Base-by-base conservation (phyloP, 2,329 filamentous ascomycete species). In the Colletotrichum orbiculare region DNA sequence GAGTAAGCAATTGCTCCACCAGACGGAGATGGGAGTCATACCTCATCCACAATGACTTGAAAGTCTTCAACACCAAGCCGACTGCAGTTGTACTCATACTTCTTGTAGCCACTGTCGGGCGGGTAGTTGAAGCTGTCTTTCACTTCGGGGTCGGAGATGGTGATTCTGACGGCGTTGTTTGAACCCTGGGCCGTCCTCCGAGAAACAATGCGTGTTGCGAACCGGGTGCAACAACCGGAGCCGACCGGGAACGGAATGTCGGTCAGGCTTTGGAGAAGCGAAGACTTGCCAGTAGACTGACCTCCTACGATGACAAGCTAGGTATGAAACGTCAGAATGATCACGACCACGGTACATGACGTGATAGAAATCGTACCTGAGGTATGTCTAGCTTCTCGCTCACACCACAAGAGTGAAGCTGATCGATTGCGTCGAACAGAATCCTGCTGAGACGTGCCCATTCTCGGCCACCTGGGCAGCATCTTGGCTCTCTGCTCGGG, bases 281-380 rank as follows among this genome's bases (percentile, higher is more conserved):
- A 78, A 0, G 77, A 79, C 33, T 79, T 79, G 3, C 77, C 77
- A 2, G 74, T 71, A 0, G 76, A 79, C 61, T 79, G 77, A 0
- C 73, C 71, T 2, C 77, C 77, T 0, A 78, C 75, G 35, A 79
- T 76, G 2, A 79, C 72, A 6, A 79, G 72, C 75, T 78, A 11
- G 17, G 58, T 59, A 46, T 9, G 25, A 33, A 9, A 9, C 12
- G 43, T 46, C 6, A 7, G 15, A 43, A 43, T 13, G 10, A 12
- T 8, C 41, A 13, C 4, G 3, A 3, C 12, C 12, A 25, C 25
- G 25, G 25, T 25, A 25, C 3, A 25, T 25, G 25, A 25, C 25
- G 25, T 25, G 4, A 5, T 1, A 25, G 25, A 13, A 41, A 41
- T 45, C 69, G 54, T 64, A 78, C 78, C 68, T 80, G 75, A 2